A percentile compares a stretch with the other conserved stretches of the same genome.
Conservation (phyloP, 192 early-diverging fungal genomes). For the Funneliformis mosseae region DNA sequence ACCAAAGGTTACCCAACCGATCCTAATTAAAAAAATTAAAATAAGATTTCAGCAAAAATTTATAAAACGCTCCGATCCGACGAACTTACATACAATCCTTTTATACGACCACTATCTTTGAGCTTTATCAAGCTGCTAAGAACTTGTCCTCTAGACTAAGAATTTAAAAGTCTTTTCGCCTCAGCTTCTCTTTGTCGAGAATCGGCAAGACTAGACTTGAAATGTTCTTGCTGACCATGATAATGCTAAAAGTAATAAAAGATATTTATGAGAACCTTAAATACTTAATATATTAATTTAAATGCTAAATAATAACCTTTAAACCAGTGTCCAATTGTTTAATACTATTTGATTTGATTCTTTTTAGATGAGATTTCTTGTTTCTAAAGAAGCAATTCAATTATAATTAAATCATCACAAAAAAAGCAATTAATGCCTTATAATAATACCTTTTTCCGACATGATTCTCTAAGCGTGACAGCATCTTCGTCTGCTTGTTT, state of each 20-base stretch:
- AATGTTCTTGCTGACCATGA: slow-evolving; percentile 44
- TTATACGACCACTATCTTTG: slow-evolving; percentile 70
- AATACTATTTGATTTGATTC: slow-evolving; percentile 2
- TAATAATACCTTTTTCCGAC: slow-evolving; percentile 6
- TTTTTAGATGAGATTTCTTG: slow-evolving; percentile 39
- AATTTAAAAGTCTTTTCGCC: slow-evolving; percentile 61
- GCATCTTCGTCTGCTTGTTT: slow-evolving; percentile 62
- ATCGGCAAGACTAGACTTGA: slow-evolving; percentile 40
- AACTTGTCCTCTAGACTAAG: slow-evolving; percentile 70
- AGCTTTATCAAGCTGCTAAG: slow-evolving; percentile 69
- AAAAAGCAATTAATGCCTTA: background rate
- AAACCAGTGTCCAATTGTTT: background rate
- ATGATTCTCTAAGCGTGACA: slow-evolving; percentile 33
- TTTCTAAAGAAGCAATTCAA: slow-evolving; percentile 39
- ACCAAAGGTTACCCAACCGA: slow-evolving; percentile 92
- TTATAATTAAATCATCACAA: slow-evolving; percentile 45
- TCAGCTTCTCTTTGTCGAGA: slow-evolving; percentile 76
- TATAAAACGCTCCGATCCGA: background rate
- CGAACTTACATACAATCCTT: slow-evolving; percentile 68
- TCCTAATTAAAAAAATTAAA: slow-evolving; percentile 49
- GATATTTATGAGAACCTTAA: background rate
- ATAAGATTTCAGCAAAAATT: background rate
- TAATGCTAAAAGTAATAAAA: slow-evolving; percentile 37
- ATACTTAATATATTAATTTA: no score
- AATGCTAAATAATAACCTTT: background rate